Evolutionary conservation across 1,284 basidiomycete species (phyloP), one percentile per base, ranked within the genome.

Genomic region (Leucoagaricus sp.): DNA sequence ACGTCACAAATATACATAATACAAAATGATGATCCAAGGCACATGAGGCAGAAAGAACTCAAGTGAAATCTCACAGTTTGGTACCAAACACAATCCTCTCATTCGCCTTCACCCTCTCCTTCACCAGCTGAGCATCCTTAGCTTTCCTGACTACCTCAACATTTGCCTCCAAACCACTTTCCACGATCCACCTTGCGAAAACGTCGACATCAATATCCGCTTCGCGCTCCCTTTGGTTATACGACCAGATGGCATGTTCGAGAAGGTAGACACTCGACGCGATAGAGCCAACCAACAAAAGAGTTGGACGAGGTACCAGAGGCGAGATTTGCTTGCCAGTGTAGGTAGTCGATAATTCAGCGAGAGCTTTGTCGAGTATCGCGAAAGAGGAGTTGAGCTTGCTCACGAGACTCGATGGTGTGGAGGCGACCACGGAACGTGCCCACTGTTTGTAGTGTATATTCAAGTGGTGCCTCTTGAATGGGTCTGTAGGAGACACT

Each of bases 211-310:
- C 85, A 0, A 73, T 65, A 1, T 73, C 70, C 0, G 58, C 63
- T 4, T 72, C 68, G 0, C 65, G 55, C 53, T 76, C 67, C 2
- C 65, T 62, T 9, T 57, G 73, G 5, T 53, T 67, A 60, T 71
- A 60, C 0, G 84, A 77, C 87, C 87, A 90, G 6, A 79, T 65
- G 0, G 83, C 81, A 49, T 91, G 87, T 64, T 90, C 87, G 5
- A 89, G 72, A 26, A 90, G 76, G 65, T 80, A 82, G 1, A 79
- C 48, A 5, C 77, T 72, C 0, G 83, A 80, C 0, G 84, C 72
- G 36, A 81, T 63, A 49, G 82, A 74, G 0, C 82, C 84, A 28
- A 84, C 72, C 12, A 88, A 70, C 62, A 83, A 76, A 28, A 91
- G 70, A 1, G 82, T 78, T 0, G 83, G 79, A 2, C 84, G 80